Evolutionary conservation across 352 stramenopile species (phyloP).

Genomic region (Pythium pyrilobum): DNA sequence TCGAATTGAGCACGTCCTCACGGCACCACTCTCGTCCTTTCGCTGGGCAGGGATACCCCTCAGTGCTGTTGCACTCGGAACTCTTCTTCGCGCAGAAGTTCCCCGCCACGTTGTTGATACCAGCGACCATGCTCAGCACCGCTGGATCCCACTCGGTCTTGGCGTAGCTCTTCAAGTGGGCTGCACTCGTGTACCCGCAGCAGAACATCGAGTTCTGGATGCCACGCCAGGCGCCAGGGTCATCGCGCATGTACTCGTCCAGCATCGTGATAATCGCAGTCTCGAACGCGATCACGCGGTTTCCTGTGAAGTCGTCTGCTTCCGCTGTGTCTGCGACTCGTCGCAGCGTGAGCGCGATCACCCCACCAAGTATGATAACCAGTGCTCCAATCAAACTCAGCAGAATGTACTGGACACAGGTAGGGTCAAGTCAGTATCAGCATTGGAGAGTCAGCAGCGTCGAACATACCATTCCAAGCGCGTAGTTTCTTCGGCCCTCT

Average conservation of each 20-base stretch:
- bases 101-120: slow-evolving; percentile 32
- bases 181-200: slow-evolving; percentile 42
- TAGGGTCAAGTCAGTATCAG: too few species aligned
- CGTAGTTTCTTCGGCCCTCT: slow-evolving; percentile 47
- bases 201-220: slow-evolving; percentile 49
- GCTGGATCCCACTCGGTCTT: slow-evolving; percentile 26
- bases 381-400: slow-evolving; percentile 32
- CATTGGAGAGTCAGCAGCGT: too few species aligned
- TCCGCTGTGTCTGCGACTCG: slow-evolving; percentile 30
- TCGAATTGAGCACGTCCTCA: slow-evolving; percentile 32
- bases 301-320: slow-evolving; percentile 28
- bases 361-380: slow-evolving; percentile 43
- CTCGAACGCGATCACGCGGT: slow-evolving; percentile 36
- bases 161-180: slow-evolving; percentile 14
- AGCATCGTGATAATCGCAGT: slow-evolving; percentile 38
- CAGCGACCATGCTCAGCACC: slow-evolving; percentile 27
- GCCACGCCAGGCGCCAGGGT: slow-evolving; percentile 28
- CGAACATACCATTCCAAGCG: slow-evolving; percentile 38
- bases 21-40: slow-evolving; percentile 42
- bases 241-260: slow-evolving; percentile 21
- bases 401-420: slow-evolving; percentile 32
- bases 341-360: slow-evolving; percentile 38
- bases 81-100: slow-evolving; percentile 32
- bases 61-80: slow-evolving; percentile 13
- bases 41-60: slow-evolving; percentile 30